These are phyloP conservation scores for Gomphus bonarii DNA, from an alignment of 1,284 basidiomycete species.

Conservation along the genomic window DNA sequence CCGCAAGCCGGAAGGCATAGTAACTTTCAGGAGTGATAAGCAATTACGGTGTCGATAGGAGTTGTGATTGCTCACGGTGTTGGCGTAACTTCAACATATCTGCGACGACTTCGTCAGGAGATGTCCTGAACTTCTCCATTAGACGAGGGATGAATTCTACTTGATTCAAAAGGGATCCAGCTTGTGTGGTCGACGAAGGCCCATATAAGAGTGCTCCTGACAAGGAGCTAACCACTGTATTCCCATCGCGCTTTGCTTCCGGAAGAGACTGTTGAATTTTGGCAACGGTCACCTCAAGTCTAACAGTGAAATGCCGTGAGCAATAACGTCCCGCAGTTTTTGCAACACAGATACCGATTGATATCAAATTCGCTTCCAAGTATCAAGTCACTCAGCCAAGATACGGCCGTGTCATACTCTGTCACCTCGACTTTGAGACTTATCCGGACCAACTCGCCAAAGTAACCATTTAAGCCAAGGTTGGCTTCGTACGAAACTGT, in stretches of 20 bases:
- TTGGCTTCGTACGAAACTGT: conserved; percentile 81
- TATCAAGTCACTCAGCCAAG: conserved; percentile 88
- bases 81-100: conserved; percentile 68
- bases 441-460: conserved; percentile 70
- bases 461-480: conserved; percentile 61
- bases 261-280: conserved; percentile 92
- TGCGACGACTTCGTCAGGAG: conserved; percentile 60
- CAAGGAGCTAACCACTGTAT: conserved; percentile 68
- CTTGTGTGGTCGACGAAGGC: conserved; percentile 64
- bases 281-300: conserved; percentile 77
- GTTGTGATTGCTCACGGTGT: conserved; percentile 39
- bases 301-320: conserved; percentile 22
- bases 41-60: neutral
- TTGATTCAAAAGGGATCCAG: conserved; percentile 65
- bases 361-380: conserved; percentile 75
- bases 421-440: conserved; percentile 77
- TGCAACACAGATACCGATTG: conserved; percentile 50
- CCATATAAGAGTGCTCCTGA: conserved; percentile 62
- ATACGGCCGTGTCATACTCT: conserved; percentile 74
- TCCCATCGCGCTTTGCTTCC: conserved; percentile 86
- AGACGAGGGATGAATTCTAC: conserved; percentile 76
- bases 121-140: conserved; percentile 62
- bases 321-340: conserved; percentile 1
- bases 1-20: conserved; percentile 70
- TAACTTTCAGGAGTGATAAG: conserved; percentile 39